A percentile compares a stretch with the other conserved stretches of the same genome.
phyloP scores from a whole-genome alignment of 2,329 filamentous ascomycete species.

The Exophiala sideris region DNA sequence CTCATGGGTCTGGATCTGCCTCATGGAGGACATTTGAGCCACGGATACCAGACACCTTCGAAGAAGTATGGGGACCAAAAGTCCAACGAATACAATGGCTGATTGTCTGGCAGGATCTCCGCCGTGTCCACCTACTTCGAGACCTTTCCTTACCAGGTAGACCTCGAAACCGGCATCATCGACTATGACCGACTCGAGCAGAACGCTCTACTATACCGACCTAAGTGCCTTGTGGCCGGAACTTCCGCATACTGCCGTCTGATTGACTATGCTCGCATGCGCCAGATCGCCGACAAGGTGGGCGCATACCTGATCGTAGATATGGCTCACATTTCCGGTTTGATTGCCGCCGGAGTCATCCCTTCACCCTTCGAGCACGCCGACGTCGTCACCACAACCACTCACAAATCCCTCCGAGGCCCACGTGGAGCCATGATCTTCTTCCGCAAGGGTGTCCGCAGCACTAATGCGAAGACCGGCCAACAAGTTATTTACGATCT shows the following conservation, averaged over 20 bases:
- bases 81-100: neutral
- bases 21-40: slow-evolving; percentile 89
- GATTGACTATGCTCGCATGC: slow-evolving; percentile 96
- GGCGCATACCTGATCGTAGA: slow-evolving; percentile 94
- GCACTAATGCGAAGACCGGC: slow-evolving; percentile 83
- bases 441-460: slow-evolving; percentile 95
- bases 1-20: slow-evolving; percentile 96
- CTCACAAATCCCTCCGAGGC: slow-evolving; percentile 97
- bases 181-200: slow-evolving; percentile 93
- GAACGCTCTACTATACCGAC: slow-evolving; percentile 85
- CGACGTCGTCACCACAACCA: slow-evolving; percentile 96
- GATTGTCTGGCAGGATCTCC: slow-evolving; percentile 60
- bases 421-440: slow-evolving; percentile 99
- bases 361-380: slow-evolving; percentile 89
- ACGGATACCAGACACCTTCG: slow-evolving; percentile 94
- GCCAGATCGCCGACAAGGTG: slow-evolving; percentile 87
- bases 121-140: slow-evolving; percentile 99
- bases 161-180: slow-evolving; percentile 77
- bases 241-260: slow-evolving; percentile 97
- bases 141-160: slow-evolving; percentile 91
- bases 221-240: slow-evolving; percentile 93
- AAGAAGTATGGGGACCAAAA: slow-evolving; percentile 59
- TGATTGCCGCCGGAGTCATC: slow-evolving; percentile 89
- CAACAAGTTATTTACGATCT: slow-evolving; percentile 90
- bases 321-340: slow-evolving; percentile 97